These are phyloP conservation scores for Pyricularia sp. DNA, from an alignment of 2,329 filamentous ascomycete genomes.

Conservation along the genomic window DNA sequence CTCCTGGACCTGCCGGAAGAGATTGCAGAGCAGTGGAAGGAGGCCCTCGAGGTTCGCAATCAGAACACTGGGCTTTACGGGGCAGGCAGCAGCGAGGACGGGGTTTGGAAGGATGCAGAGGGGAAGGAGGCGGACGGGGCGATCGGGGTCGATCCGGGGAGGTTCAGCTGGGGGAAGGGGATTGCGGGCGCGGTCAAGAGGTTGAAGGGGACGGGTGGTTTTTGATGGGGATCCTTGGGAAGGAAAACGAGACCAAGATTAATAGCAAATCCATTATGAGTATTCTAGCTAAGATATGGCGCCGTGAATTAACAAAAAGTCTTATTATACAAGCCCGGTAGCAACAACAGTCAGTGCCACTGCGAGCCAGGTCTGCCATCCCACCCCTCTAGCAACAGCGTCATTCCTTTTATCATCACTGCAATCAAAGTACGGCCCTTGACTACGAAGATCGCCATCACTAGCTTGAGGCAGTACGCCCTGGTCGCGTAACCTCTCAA, in stretches of 20 bases:
- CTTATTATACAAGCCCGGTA: background rate
- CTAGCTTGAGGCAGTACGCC: background rate
- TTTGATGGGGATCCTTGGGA: slow-evolving; percentile 18
- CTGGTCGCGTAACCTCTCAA: background rate
- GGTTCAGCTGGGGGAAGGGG: slow-evolving; percentile 45
- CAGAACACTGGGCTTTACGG: slow-evolving; percentile 53
- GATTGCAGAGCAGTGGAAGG: slow-evolving; percentile 51
- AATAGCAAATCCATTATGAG: too few species aligned
- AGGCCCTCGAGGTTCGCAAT: slow-evolving; percentile 31
- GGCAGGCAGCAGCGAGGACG: slow-evolving; percentile 36
- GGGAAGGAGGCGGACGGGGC: slow-evolving; percentile 34
- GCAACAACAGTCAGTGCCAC: background rate
- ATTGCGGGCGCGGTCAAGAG: slow-evolving; percentile 43
- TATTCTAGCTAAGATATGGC: too few species aligned
- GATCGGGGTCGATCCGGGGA: slow-evolving; percentile 38
- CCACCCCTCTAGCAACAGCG: background rate
- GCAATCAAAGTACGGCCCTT: background rate
- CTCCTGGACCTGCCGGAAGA: slow-evolving; percentile 49
- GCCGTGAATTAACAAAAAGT: too few species aligned
- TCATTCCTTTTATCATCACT: background rate
- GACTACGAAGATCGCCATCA: background rate
- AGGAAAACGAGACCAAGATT: too few species aligned
- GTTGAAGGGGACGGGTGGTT: slow-evolving; percentile 42
- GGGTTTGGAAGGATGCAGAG: slow-evolving; percentile 46
- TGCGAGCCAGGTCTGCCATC: background rate